Percentiles rank a stretch among this genome's conserved stretches.
phyloP scores from a whole-genome alignment of 1,284 basidiomycete species.

The Entoloma clypeatum region DNA sequence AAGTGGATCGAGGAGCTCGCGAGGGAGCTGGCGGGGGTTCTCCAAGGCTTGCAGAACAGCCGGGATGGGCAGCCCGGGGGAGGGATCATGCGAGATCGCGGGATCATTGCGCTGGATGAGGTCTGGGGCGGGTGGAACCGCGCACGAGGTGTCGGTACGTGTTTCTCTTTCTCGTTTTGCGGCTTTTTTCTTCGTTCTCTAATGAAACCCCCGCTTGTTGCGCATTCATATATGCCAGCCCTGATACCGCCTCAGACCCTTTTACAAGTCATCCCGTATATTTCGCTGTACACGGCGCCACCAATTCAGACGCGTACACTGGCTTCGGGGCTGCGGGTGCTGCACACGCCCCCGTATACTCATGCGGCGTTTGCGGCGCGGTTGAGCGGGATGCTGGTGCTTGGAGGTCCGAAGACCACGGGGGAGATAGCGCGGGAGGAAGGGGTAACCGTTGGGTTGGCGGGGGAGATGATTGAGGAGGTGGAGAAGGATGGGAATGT shows the following conservation, averaged over 20 bases:
- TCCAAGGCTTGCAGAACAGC: constrained; percentile 49
- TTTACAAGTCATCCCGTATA: constrained; percentile 64
- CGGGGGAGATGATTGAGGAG: constrained; percentile 69
- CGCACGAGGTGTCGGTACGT: constrained; percentile 86
- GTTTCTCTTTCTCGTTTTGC: constrained; percentile 8
- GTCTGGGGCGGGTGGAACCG: constrained; percentile 98
- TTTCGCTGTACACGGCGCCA: constrained; percentile 68
- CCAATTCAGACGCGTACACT: constrained; percentile 69
- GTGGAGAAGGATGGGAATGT: constrained; percentile 66
- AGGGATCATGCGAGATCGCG: constrained; percentile 66
- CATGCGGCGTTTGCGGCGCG: constrained; percentile 63
- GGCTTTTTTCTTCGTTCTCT: constrained; percentile 4
- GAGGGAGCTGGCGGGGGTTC: constrained; percentile 74
- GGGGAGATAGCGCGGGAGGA: constrained; percentile 69
- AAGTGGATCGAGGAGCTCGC: constrained; percentile 83
- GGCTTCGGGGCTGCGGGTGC: constrained; percentile 68
- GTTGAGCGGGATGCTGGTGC: constrained; percentile 50
- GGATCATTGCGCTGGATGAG: constrained; percentile 88
- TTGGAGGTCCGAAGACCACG: constrained; percentile 48
- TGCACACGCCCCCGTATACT: constrained; percentile 80
- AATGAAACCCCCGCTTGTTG: too few species aligned
- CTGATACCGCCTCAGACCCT: constrained; percentile 87
- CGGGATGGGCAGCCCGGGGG: too few species aligned
- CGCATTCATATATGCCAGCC: constrained; percentile 40
- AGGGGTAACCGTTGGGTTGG: constrained; percentile 65